Evolutionary conservation across 208 protist genomes (phyloP).

Genomic region (Trypanosoma theileri): DNA sequence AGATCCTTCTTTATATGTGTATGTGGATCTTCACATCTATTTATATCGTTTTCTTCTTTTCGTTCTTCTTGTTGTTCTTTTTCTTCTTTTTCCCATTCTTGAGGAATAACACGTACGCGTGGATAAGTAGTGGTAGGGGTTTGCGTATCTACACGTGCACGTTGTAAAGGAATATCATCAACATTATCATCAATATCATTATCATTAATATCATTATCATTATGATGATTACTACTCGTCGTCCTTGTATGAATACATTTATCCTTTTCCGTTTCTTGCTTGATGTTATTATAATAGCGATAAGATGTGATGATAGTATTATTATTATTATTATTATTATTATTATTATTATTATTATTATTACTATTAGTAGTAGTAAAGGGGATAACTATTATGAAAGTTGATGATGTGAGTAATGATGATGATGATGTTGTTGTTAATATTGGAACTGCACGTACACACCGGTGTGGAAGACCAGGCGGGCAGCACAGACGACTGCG

Average conservation of each 20-base stretch:
- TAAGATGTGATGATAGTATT: neutral
- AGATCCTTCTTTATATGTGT: no score
- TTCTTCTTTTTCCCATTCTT: neutral
- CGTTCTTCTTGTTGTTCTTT: neutral
- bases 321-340: no score
- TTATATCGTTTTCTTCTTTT: neutral
- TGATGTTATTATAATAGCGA: neutral
- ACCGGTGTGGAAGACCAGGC: neutral
- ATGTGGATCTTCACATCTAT: no score
- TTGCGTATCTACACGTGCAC: neutral
- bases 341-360: no score
- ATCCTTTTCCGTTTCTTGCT: neutral
- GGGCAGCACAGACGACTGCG: neutral
- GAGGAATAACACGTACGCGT: slow-evolving; percentile 1
- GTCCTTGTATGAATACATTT: no score
- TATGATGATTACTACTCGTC: no score
- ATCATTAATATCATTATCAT: neutral
- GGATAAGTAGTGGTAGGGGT: neutral
- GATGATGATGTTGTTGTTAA: no score
- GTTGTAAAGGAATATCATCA: neutral
- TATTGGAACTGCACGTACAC: neutral
- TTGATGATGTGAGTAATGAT: no score
- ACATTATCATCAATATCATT: neutral
- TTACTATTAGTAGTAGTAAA: no score
- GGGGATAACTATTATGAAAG: no score